phyloP scores from a whole-genome alignment of 139 green algal genomes.

The Chlamydomonas sphaeroides region DNA sequence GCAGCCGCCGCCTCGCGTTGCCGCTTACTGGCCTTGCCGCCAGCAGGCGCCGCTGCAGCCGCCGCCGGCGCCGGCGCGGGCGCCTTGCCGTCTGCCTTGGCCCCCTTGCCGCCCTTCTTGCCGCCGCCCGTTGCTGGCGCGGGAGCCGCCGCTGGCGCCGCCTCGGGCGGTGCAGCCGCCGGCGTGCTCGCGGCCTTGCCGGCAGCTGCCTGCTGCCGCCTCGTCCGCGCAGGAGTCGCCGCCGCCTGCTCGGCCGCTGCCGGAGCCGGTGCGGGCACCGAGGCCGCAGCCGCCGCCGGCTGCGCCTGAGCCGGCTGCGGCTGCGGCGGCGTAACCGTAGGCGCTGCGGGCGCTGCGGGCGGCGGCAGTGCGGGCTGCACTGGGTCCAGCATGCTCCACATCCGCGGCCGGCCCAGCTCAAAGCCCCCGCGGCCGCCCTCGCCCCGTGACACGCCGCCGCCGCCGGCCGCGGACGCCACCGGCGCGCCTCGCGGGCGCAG shows the following conservation, averaged over 20 bases:
- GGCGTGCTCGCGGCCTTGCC: neutral
- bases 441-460: neutral
- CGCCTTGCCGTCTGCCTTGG: neutral
- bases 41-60: neutral
- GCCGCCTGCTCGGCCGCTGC: too few species aligned
- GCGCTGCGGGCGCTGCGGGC: neutral
- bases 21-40: neutral
- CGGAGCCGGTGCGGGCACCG: neutral
- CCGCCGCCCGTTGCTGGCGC: neutral
- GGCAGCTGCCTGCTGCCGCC: neutral
- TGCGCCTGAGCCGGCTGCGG: neutral
- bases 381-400: conserved; percentile 38
- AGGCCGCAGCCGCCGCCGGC: neutral
- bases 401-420: conserved; percentile 13
- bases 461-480: neutral
- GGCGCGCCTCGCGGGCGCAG: conserved; percentile 50
- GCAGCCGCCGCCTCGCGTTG: neutral
- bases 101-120: neutral
- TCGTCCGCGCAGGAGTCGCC: too few species aligned
- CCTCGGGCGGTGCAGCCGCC: neutral
- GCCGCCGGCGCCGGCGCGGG: neutral
- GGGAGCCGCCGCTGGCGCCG: neutral
- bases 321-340: neutral
- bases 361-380: conserved; percentile 6
- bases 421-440: neutral